Evolutionary conservation across 495 filamentous ascomycete species (phyloP).

Genomic region (Niebla homalea): DNA sequence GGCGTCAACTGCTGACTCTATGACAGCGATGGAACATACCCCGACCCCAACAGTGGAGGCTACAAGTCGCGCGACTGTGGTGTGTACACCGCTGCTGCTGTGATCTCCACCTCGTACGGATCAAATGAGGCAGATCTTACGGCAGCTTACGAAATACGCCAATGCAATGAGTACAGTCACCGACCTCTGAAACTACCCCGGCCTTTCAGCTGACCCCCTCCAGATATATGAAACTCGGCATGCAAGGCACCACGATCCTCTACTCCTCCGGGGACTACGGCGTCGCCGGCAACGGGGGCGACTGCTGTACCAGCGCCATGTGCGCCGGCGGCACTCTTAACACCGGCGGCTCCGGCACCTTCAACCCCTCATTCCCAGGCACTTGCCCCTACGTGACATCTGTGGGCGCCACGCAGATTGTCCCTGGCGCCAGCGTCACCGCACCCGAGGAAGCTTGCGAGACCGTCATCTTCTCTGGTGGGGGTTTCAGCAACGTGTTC

Average conservation of each 20-base stretch:
- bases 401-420: slow-evolving; percentile 30
- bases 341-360: slow-evolving; percentile 15
- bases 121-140: slow-evolving; percentile 26
- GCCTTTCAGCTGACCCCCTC: not conserved
- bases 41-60: slow-evolving; percentile 26
- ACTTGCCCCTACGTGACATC: slow-evolving; percentile 34
- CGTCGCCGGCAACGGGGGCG: slow-evolving; percentile 20
- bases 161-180: slow-evolving; percentile 25
- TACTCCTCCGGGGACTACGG: slow-evolving; percentile 31
- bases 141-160: slow-evolving; percentile 24
- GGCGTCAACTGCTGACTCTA: slow-evolving; percentile 12
- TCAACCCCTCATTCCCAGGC: slow-evolving; percentile 26
- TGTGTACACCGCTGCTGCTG: slow-evolving; percentile 28
- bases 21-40: slow-evolving; percentile 24
- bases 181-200: not conserved
- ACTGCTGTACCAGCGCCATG: slow-evolving; percentile 12
- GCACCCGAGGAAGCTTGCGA: slow-evolving; percentile 24
- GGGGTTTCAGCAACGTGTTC: slow-evolving; percentile 37
- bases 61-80: slow-evolving; percentile 33
- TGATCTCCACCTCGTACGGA: slow-evolving; percentile 35
- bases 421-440: slow-evolving; percentile 17
- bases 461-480: slow-evolving; percentile 26
- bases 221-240: slow-evolving; percentile 28
- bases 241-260: slow-evolving; percentile 29
- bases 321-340: slow-evolving; percentile 5